Percentiles rank a stretch among this genome's conserved stretches.
Evolutionary conservation across 768 basidiomycete species (phyloP).

Genomic region (Serendipita indica): DNA sequence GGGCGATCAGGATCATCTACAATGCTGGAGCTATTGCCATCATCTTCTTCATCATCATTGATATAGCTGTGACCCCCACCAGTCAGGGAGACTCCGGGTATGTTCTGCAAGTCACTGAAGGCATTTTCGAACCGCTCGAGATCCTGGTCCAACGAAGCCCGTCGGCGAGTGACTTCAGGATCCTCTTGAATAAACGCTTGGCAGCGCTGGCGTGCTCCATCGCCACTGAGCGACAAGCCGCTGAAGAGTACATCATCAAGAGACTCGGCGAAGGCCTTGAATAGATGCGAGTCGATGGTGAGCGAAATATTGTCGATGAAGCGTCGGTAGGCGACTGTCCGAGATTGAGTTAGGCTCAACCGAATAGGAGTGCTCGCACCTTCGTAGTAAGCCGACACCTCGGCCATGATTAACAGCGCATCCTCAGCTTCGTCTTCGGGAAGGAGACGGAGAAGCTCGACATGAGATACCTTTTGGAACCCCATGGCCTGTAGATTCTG

Average conservation of each 20-base stretch:
- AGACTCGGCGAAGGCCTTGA: slow-evolving; percentile 29
- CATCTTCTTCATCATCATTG: background rate
- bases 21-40: background rate
- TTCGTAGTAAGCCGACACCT: slow-evolving; percentile 61
- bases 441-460: slow-evolving; percentile 36
- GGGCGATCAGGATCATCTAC: no score
- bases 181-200: background rate
- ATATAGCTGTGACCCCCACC: background rate
- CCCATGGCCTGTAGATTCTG: slow-evolving; percentile 17
- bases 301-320: slow-evolving; percentile 42
- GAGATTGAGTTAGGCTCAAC: background rate
- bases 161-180: background rate
- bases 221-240: slow-evolving; percentile 26
- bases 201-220: background rate
- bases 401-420: slow-evolving; percentile 51
- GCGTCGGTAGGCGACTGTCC: slow-evolving; percentile 42
- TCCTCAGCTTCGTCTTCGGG: slow-evolving; percentile 29
- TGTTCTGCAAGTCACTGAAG: background rate
- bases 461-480: slow-evolving; percentile 24
- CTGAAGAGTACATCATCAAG: slow-evolving; percentile 32
- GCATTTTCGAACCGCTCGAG: slow-evolving; percentile 1
- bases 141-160: background rate
- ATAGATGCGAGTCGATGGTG: slow-evolving; percentile 39
- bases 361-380: slow-evolving; percentile 26
- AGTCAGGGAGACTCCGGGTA: background rate